Evolutionary conservation across 495 filamentous ascomycete genomes (phyloP).

Genomic region (Cryomyces antarcticus): DNA sequence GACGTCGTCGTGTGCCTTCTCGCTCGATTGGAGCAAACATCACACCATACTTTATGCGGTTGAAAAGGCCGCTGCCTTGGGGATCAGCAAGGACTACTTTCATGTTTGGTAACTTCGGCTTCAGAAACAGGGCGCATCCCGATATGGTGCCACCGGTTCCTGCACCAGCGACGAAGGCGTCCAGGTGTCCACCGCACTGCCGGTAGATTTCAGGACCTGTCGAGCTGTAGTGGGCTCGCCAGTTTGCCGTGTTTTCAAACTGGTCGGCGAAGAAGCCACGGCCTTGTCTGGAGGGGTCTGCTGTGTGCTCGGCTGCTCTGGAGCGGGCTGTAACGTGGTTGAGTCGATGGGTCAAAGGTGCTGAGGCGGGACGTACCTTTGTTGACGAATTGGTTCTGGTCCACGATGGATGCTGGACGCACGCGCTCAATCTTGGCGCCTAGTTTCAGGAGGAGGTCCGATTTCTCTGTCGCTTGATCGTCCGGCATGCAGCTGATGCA

Average conservation of each 20-base stretch:
- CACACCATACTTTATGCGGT: conserved; percentile 75
- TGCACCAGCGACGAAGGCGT: conserved; percentile 89
- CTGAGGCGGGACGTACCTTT: conserved; percentile 11
- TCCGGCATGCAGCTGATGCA: conserved; percentile 64
- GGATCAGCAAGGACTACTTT: conserved; percentile 79
- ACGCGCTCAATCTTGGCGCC: conserved; percentile 82
- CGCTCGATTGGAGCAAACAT: conserved; percentile 81
- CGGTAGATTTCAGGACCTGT: conserved; percentile 78
- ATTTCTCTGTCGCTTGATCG: conserved; percentile 80
- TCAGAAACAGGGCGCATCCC: conserved; percentile 66
- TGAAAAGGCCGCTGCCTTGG: conserved; percentile 82
- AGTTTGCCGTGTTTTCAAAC: conserved; percentile 83
- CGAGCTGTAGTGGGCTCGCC: conserved; percentile 54
- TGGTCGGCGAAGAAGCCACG: conserved; percentile 89
- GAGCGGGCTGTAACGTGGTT: conserved; percentile 31
- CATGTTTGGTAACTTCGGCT: conserved; percentile 40
- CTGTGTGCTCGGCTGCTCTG: conserved; percentile 51
- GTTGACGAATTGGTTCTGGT: conserved; percentile 87
- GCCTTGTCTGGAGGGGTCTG: conserved; percentile 23
- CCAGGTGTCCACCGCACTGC: conserved; percentile 56
- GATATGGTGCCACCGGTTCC: conserved; percentile 90
- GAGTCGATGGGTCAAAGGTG: too few relatives aligned
- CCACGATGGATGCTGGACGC: conserved; percentile 74
- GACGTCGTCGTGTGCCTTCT: conserved; percentile 71
- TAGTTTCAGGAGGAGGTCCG: conserved; percentile 67